A percentile compares a stretch with the other conserved stretches of the same genome.
These are phyloP conservation scores for Neobulgaria alba DNA, from an alignment of 2,329 filamentous ascomycete species.

Conservation along the genomic window DNA sequence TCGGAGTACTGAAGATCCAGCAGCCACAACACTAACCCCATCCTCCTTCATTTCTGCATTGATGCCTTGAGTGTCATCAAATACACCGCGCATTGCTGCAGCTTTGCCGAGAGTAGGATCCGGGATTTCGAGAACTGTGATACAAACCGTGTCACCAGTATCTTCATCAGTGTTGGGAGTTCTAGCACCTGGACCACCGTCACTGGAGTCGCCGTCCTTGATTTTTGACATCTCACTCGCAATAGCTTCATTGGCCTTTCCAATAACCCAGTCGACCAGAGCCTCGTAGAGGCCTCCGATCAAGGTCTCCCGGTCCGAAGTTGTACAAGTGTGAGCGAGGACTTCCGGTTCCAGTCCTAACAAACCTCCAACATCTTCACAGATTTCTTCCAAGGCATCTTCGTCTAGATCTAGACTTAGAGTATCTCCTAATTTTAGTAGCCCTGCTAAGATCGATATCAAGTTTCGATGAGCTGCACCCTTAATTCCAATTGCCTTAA, in stretches of 20 bases:
- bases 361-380: slow-evolving; percentile 81
- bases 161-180: slow-evolving; percentile 65
- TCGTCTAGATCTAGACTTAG: slow-evolving; percentile 77
- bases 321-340: slow-evolving; percentile 68
- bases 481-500: slow-evolving; percentile 92
- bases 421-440: slow-evolving; percentile 88
- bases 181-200: slow-evolving; percentile 48
- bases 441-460: slow-evolving; percentile 74
- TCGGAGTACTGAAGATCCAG: slow-evolving; percentile 72
- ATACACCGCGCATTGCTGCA: slow-evolving; percentile 79
- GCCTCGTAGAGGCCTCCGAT: slow-evolving; percentile 88
- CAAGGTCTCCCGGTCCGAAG: slow-evolving; percentile 73
- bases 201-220: slow-evolving; percentile 56
- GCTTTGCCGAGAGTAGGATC: slow-evolving; percentile 76
- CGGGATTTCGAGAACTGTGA: slow-evolving; percentile 83
- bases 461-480: slow-evolving; percentile 73
- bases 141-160: slow-evolving; percentile 72
- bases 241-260: slow-evolving; percentile 81
- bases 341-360: slow-evolving; percentile 82
- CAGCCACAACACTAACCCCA: slow-evolving; percentile 65
- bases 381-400: slow-evolving; percentile 75
- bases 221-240: slow-evolving; percentile 61
- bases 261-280: slow-evolving; percentile 88
- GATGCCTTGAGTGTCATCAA: slow-evolving; percentile 87
- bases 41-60: slow-evolving; percentile 97